phyloP scores from a whole-genome alignment of 2,329 filamentous ascomycete species.

The Claviceps arundinis region DNA sequence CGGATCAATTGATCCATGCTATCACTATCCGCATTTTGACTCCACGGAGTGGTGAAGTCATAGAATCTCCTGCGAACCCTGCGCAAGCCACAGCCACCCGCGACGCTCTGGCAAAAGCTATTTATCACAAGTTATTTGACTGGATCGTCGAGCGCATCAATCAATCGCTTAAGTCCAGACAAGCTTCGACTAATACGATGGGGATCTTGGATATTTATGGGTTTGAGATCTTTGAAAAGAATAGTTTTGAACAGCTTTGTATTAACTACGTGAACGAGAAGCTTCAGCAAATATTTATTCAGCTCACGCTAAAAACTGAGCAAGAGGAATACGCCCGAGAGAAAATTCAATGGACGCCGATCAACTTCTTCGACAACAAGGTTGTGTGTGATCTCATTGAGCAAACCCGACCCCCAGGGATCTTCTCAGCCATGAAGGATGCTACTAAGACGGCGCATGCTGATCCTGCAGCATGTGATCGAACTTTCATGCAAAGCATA shows the following conservation, averaged over 20 bases:
- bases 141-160: conserved; percentile 96
- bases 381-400: conserved; percentile 96
- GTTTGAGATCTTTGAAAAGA: conserved; percentile 98
- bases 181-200: conserved; percentile 67
- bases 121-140: conserved; percentile 95
- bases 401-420: conserved; percentile 73
- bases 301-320: conserved; percentile 88
- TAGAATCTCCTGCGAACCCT: conserved; percentile 69
- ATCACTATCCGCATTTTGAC: conserved; percentile 81
- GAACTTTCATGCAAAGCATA: conserved; percentile 87
- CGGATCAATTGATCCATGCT: conserved; percentile 67
- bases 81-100: conserved; percentile 76
- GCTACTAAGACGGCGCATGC: conserved; percentile 97
- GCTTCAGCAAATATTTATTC: conserved; percentile 97
- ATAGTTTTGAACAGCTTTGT: conserved; percentile 96
- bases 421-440: conserved; percentile 94
- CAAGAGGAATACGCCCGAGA: conserved; percentile 95
- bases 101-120: conserved; percentile 86
- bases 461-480: conserved; percentile 84
- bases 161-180: conserved; percentile 67
- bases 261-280: conserved; percentile 99
- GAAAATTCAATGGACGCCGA: conserved; percentile 96
- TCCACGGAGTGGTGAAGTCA: conserved; percentile 50
- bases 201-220: conserved; percentile 98
- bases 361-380: conserved; percentile 99